Conservation (phyloP, 2,329 filamentous ascomycete genomes). For the Exophiala sideris region DNA sequence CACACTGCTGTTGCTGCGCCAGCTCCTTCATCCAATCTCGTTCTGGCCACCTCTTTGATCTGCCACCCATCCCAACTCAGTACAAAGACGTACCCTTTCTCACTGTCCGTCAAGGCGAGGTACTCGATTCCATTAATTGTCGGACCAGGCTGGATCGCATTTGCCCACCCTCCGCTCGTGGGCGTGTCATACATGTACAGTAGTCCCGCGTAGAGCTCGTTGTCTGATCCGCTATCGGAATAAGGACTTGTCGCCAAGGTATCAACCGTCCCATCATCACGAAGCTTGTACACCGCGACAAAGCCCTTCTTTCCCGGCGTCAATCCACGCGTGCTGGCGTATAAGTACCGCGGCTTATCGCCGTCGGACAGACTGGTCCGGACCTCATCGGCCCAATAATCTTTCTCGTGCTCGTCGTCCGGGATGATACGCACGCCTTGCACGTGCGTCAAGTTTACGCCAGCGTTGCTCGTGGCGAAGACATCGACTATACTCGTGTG, state of each 20-base stretch:
- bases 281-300: slow-evolving; percentile 26
- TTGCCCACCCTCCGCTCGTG: slow-evolving; percentile 29
- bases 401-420: slow-evolving; percentile 4
- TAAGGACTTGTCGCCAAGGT: neutral
- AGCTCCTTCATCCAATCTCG: slow-evolving; percentile 21
- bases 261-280: slow-evolving; percentile 17
- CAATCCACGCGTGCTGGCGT: slow-evolving; percentile 27
- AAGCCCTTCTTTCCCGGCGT: slow-evolving; percentile 22
- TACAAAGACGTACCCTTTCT: slow-evolving; percentile 28
- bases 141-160: slow-evolving; percentile 29
- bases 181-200: slow-evolving; percentile 26
- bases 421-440: slow-evolving; percentile 28
- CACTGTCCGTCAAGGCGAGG: slow-evolving; percentile 30
- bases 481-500: slow-evolving; percentile 29
- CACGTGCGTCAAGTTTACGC: slow-evolving; percentile 18
- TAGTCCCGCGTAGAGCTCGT: slow-evolving; percentile 20
- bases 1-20: slow-evolving; percentile 29
- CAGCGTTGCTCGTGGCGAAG: slow-evolving; percentile 18
- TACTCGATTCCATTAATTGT: slow-evolving; percentile 31
- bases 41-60: slow-evolving; percentile 25
- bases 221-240: neutral
- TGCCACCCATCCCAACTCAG: slow-evolving; percentile 26
- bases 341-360: slow-evolving; percentile 23
- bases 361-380: slow-evolving; percentile 22
- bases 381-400: slow-evolving; percentile 31